Evolutionary conservation across 257 asterid genomes (phyloP), one percentile per base, ranked within the genome.

Genomic region (Striga asiatica): DNA sequence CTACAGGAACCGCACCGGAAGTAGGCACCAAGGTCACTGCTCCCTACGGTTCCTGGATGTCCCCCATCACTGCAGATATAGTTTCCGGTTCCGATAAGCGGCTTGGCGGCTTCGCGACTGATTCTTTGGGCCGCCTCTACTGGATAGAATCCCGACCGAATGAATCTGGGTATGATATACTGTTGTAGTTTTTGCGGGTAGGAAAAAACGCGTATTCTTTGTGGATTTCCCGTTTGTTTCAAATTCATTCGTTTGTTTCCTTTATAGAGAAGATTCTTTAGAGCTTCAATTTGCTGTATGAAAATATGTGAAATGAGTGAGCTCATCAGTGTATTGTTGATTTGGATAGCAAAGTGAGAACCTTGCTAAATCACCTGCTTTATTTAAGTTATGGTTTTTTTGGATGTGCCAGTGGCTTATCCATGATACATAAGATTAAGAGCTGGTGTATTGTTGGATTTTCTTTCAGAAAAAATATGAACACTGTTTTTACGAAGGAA

Each of bases 31-130:
- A 76, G 58, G 58, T 73, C 66, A 75, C 78, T 41, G 78, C 92
- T 25, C 93, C 96, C 2, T 91, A 81, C 29, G 98, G 98, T 57
- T 87, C 98, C 0, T 91, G 98, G 98, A 87, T 78, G 76, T 91
- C 98, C 20, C 93, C 95, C 11, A 82, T 91, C 75, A 84, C 96
- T 11, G 74, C 98, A 23, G 95, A 84, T 66, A 23, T 87, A 21
- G 94, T 82, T 41, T 80, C 98, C 27, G 95, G 89, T 34, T 71
- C 96, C 17, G 76, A 27, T 8, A 80, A 64, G 61, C 74, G 94
- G 14, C 88, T 91, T 19, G 98, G 94, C 29, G 96, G 98, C 56
- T 75, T 81, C 19, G 59, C 76, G 2, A 63, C 71, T 1, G 95
- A 82, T 66, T 76, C 95, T 20, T 31, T 27, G 5, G 94, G 94